Conservation (phyloP, 805 yeast genomes). For the Spencermartinsiella europaea region DNA sequence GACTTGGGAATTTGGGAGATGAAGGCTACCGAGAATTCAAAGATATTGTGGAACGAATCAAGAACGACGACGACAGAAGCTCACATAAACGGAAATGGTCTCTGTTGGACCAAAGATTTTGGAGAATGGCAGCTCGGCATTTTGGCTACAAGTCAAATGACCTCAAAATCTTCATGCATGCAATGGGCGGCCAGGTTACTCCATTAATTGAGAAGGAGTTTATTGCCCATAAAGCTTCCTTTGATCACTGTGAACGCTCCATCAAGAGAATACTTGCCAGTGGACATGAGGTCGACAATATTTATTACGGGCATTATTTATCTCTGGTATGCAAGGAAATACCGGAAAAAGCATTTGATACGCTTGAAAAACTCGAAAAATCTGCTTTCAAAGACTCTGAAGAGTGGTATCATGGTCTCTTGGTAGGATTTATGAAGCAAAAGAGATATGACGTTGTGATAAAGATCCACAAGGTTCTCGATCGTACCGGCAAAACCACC, state of each 20-base stretch:
- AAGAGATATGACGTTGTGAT: neutral
- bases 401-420: neutral
- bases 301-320: neutral
- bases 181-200: neutral
- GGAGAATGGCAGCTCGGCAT: neutral
- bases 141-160: neutral
- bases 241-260: neutral
- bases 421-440: neutral
- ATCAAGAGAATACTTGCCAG: neutral
- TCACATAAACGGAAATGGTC: neutral
- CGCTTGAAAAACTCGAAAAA: neutral
- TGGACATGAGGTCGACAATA: neutral
- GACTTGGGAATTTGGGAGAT: neutral
- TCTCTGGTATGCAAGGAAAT: neutral
- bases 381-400: neutral
- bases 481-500: neutral
- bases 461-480: neutral
- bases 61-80: neutral
- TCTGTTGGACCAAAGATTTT: neutral
- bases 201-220: neutral
- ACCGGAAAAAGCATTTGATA: neutral
- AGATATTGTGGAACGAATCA: neutral
- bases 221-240: neutral
- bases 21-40: neutral
- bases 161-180: neutral